These are phyloP conservation scores for Chlorokybus atmophyticus DNA, from an alignment of 139 green algal species.

Conservation along the genomic window DNA sequence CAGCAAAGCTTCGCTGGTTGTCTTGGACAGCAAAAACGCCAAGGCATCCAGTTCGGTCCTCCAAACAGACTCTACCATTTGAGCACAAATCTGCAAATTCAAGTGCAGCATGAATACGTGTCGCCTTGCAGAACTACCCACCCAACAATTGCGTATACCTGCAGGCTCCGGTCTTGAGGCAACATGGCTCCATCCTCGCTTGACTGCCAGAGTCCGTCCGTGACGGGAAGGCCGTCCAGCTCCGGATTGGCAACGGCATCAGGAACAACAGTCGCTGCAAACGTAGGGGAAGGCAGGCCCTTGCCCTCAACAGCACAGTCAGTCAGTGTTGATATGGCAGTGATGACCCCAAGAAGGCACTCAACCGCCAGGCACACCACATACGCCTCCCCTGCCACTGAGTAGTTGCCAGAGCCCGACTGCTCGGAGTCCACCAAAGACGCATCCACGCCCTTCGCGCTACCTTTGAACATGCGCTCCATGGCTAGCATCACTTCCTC, in stretches of 20 bases:
- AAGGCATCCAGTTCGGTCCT: slow-evolving; percentile 23
- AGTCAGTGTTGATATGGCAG: slow-evolving; percentile 19
- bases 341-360: slow-evolving; percentile 21
- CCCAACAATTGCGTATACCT: too few species aligned
- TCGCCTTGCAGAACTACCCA: too few species aligned
- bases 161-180: too few species aligned
- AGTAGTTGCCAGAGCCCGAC: background rate
- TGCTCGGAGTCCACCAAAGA: slow-evolving; percentile 22
- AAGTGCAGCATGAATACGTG: too few species aligned
- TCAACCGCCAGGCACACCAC: slow-evolving; percentile 26
- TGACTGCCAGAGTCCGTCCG: too few species aligned
- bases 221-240: too few species aligned
- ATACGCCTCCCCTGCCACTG: slow-evolving; percentile 23
- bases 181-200: too few species aligned
- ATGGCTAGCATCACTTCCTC: slow-evolving; percentile 25
- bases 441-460: slow-evolving; percentile 28
- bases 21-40: slow-evolving; percentile 26
- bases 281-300: too few species aligned
- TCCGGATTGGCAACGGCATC: too few species aligned
- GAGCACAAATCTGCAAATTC: too few species aligned
- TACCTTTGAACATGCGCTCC: slow-evolving; percentile 29
- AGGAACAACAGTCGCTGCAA: too few species aligned
- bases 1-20: slow-evolving; percentile 12
- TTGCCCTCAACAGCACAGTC: slow-evolving; percentile 25
- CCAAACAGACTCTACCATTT: slow-evolving; percentile 25